Percentiles rank a stretch among this genome's conserved stretches.
Conservation (phyloP, 257 asterid species). For the Ehretia macrophylla region DNA sequence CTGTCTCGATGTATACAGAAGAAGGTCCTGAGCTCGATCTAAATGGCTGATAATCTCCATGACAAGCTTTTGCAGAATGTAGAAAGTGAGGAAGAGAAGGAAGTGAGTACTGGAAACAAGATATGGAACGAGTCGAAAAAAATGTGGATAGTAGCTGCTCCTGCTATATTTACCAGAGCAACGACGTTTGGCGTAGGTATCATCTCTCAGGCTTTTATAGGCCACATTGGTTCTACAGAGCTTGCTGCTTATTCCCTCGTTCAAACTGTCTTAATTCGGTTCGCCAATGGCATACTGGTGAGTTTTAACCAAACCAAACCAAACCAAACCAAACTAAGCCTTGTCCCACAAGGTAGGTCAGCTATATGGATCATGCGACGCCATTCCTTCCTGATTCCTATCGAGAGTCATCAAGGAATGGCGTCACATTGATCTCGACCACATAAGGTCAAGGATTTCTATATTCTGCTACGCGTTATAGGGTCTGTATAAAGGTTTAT, state of each 20-base stretch:
- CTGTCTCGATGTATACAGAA: background rate
- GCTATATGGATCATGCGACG: too few species aligned
- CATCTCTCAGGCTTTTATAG: conserved; percentile 47
- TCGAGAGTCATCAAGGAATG: background rate
- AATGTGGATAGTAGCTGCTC: conserved; percentile 46
- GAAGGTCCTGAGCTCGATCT: background rate
- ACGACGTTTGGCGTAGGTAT: conserved; percentile 42
- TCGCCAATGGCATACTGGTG: conserved; percentile 48
- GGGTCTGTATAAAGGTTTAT: too few species aligned
- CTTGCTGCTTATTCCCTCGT: conserved; percentile 57
- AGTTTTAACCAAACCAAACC: background rate
- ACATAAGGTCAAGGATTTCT: too few species aligned
- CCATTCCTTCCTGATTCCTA: background rate
- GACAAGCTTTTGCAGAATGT: background rate
- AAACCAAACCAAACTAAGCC: too few species aligned
- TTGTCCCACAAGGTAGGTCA: background rate
- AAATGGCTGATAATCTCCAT: background rate
- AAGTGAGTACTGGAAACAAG: conserved; percentile 12
- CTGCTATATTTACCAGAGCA: conserved; percentile 44
- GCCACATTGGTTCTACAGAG: conserved; percentile 40
- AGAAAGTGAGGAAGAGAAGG: conserved; percentile 3
- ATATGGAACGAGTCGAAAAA: conserved; percentile 41
- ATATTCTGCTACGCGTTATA: too few species aligned
- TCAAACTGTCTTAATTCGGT: conserved; percentile 38
- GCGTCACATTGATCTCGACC: too few species aligned